Conservation (phyloP, 2,329 filamentous ascomycete species). For the Aspergillus ustus region DNA sequence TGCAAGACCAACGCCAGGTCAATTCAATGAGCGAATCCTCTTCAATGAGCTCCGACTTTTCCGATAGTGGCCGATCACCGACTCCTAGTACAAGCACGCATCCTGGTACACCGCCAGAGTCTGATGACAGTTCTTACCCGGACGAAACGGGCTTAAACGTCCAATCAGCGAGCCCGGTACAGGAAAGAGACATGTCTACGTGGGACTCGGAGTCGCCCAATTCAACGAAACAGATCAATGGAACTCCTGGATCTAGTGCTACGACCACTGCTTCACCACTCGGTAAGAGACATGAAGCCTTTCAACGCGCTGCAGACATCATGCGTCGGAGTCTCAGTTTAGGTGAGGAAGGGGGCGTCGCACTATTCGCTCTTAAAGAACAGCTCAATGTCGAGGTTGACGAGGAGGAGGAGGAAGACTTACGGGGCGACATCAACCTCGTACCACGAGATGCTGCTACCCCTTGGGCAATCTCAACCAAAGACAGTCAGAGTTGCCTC, state of each 20-base stretch:
- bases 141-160: background rate
- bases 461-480: background rate
- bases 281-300: slow-evolving; percentile 27
- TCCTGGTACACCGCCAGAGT: background rate
- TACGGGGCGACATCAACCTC: background rate
- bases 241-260: background rate
- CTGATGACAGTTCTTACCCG: background rate
- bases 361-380: background rate
- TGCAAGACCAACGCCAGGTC: slow-evolving; percentile 10
- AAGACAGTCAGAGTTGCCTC: slow-evolving; percentile 37
- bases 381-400: background rate
- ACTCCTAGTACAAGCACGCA: background rate
- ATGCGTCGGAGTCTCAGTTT: slow-evolving; percentile 46
- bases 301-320: slow-evolving; percentile 47
- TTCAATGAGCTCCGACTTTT: slow-evolving; percentile 3
- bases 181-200: background rate
- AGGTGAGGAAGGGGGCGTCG: slow-evolving; percentile 42
- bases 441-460: background rate
- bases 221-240: background rate
- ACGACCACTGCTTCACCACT: background rate
- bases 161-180: background rate
- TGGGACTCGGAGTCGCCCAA: background rate
- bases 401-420: background rate
- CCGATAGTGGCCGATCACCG: background rate
- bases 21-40: background rate